These are phyloP conservation scores for Houttuynia cordata DNA, from an alignment of 164 flowering plant genomes.

Conservation along the genomic window DNA sequence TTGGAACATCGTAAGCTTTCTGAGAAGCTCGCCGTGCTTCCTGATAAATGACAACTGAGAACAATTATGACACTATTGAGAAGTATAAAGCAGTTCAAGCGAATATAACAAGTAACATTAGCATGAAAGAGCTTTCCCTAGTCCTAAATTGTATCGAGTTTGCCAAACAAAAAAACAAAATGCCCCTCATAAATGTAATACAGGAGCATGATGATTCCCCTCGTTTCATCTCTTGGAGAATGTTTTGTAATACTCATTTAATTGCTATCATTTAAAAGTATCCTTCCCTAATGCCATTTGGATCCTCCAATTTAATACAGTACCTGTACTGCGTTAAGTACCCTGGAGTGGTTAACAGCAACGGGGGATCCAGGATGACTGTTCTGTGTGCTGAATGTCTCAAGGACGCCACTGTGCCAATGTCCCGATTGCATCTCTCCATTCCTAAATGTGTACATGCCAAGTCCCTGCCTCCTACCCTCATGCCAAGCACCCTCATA, in stretches of 20 bases:
- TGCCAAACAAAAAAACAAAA: constrained; percentile 33
- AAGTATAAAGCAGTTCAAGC: background rate
- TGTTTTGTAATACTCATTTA: background rate
- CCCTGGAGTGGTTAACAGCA: constrained; percentile 51
- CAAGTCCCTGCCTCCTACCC: constrained; percentile 82
- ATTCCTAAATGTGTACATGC: constrained; percentile 72
- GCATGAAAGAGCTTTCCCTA: background rate
- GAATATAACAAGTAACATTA: constrained; percentile 8
- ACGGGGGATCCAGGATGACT: constrained; percentile 48
- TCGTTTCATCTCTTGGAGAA: no score
- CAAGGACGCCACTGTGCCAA: constrained; percentile 80
- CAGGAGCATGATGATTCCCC: no score
- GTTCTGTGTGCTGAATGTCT: constrained; percentile 40
- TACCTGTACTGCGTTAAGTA: constrained; percentile 72
- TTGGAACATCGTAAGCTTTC: constrained; percentile 52
- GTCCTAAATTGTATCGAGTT: constrained; percentile 23
- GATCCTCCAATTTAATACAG: background rate
- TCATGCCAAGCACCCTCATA: constrained; percentile 95
- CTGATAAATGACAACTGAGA: constrained; percentile 25
- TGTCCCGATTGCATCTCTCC: constrained; percentile 79
- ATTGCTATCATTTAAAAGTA: no score
- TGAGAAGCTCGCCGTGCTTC: constrained; percentile 80
- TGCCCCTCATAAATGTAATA: no score
- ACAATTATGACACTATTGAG: background rate
- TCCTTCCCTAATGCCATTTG: background rate